Evolutionary conservation across 106 monocot genomes (phyloP).

Genomic region (Apostasia shenzhenica): DNA sequence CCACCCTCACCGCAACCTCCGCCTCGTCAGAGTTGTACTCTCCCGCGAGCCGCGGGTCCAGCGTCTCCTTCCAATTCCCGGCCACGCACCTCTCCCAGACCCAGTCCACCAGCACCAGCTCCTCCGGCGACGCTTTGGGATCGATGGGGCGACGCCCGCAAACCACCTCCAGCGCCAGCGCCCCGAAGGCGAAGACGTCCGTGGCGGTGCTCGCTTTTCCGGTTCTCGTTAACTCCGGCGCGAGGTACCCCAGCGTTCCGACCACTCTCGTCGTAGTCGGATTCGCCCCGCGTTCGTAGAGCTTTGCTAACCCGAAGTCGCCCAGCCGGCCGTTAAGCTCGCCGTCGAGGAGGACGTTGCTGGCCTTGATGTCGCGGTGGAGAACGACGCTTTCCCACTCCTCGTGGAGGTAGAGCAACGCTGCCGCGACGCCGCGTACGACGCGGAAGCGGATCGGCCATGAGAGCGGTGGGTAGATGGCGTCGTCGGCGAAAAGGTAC

Average conservation of each 20-base stretch:
- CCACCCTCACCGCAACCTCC: slow-evolving; percentile 13
- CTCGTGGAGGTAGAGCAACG: slow-evolving; percentile 81
- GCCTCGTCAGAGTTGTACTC: not conserved
- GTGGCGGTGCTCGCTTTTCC: slow-evolving; percentile 11
- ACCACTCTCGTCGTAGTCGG: slow-evolving; percentile 78
- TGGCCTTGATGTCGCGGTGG: slow-evolving; percentile 62
- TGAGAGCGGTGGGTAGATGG: not conserved
- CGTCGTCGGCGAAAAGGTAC: not conserved
- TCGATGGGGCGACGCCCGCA: slow-evolving; percentile 17
- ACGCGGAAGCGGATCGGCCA: slow-evolving; percentile 49
- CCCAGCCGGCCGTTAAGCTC: slow-evolving; percentile 19
- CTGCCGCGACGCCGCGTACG: slow-evolving; percentile 63
- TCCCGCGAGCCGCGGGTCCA: slow-evolving; percentile 45
- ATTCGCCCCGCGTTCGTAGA: slow-evolving; percentile 19
- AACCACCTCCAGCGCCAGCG: slow-evolving; percentile 9
- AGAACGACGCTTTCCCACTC: slow-evolving; percentile 40
- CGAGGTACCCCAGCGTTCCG: slow-evolving; percentile 33
- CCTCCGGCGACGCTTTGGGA: not conserved
- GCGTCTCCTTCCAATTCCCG: slow-evolving; percentile 15
- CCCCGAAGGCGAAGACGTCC: slow-evolving; percentile 19
- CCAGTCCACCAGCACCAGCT: slow-evolving; percentile 20
- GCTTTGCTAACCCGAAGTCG: slow-evolving; percentile 18
- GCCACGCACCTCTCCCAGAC: slow-evolving; percentile 23
- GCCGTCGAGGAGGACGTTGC: slow-evolving; percentile 38
- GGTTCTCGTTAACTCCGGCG: slow-evolving; percentile 10